Conservation (phyloP, 2,329 filamentous ascomycete species). For the Beauveria rudraprayagi region DNA sequence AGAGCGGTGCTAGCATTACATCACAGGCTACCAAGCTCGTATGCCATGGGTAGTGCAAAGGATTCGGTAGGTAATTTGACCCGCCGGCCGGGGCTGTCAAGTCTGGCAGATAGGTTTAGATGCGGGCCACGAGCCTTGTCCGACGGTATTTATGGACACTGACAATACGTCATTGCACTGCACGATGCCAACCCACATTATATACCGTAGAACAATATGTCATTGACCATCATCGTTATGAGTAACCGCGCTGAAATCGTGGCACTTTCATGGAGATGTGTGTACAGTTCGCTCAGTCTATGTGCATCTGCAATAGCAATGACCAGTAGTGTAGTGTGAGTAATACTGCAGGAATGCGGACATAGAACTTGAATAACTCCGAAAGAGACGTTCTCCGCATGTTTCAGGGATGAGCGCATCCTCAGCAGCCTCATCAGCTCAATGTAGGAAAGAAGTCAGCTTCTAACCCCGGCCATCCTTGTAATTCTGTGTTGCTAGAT, state of each 20-base stretch:
- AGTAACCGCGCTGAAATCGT: background rate
- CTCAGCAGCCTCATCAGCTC: background rate
- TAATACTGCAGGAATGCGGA: background rate
- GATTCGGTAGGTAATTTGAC: background rate
- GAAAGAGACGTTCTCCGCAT: background rate
- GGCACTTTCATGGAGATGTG: too few species aligned
- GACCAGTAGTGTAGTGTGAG: background rate
- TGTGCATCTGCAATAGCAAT: too few species aligned
- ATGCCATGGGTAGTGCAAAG: background rate
- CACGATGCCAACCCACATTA: background rate
- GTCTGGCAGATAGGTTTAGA: background rate
- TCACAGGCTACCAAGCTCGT: background rate
- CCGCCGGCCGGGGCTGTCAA: background rate
- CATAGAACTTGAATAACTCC: background rate
- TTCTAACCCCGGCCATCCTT: background rate
- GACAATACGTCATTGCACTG: background rate
- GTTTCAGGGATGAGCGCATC: background rate
- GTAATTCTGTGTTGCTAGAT: background rate
- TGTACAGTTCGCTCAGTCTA: too few species aligned
- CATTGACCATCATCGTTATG: background rate
- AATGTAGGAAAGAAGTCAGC: background rate
- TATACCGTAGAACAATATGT: background rate
- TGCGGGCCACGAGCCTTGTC: background rate
- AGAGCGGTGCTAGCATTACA: background rate
- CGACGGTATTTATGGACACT: background rate